Conservation (phyloP, 2,329 filamentous ascomycete species). For the Biscogniauxia mediterranea region DNA sequence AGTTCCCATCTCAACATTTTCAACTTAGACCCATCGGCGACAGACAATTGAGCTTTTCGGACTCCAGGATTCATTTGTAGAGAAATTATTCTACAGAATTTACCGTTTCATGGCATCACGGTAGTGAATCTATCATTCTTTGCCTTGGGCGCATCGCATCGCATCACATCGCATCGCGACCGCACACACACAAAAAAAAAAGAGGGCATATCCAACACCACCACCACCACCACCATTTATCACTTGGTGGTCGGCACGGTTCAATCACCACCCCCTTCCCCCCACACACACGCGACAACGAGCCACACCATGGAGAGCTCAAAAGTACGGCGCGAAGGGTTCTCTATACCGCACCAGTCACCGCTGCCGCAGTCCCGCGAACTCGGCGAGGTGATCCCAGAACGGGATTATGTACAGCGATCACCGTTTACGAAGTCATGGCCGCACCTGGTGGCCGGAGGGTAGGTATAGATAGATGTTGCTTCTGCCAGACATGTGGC, state of each 20-base stretch:
- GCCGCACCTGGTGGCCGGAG: slow-evolving; percentile 90
- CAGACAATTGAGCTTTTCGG: neutral
- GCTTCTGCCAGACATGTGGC: neutral
- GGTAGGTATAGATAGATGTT: slow-evolving; percentile 51
- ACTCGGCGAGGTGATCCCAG: slow-evolving; percentile 54
- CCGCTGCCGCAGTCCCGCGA: slow-evolving; percentile 59
- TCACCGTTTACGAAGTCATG: slow-evolving; percentile 71
- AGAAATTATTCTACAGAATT: neutral
- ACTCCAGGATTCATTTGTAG: neutral
- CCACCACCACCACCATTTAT: neutral
- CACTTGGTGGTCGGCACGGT: slow-evolving; percentile 9
- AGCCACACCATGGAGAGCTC: slow-evolving; percentile 23
- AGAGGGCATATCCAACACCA: too few species aligned
- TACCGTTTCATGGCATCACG: neutral
- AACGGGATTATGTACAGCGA: slow-evolving; percentile 38
- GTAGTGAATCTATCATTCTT: neutral
- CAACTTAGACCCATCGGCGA: neutral
- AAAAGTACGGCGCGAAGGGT: slow-evolving; percentile 18
- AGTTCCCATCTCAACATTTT: neutral
- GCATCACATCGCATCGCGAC: neutral
- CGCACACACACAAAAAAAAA: neutral
- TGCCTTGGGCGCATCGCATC: neutral
- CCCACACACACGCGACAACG: slow-evolving; percentile 15
- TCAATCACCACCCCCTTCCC: slow-evolving; percentile 19
- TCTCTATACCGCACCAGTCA: slow-evolving; percentile 21